phyloP scores from a whole-genome alignment of 2,329 filamentous ascomycete species.

The Colletotrichum limetticola region DNA sequence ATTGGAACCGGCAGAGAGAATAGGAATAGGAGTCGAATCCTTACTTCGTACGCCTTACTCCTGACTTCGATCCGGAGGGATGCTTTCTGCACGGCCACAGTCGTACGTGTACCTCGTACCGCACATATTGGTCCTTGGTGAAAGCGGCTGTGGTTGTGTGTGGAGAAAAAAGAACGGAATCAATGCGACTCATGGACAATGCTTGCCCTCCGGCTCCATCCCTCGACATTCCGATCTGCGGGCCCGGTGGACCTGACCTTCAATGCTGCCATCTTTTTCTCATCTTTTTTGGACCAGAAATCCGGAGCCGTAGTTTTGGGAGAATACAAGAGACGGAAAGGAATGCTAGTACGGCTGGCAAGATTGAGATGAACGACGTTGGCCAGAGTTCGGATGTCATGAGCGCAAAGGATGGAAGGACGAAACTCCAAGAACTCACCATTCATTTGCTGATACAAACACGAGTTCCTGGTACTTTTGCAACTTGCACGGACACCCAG shows the following conservation, averaged over 20 bases:
- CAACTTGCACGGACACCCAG: neutral
- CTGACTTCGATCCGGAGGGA: neutral
- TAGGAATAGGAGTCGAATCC: neutral
- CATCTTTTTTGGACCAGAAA: neutral
- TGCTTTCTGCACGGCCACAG: neutral
- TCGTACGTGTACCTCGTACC: neutral
- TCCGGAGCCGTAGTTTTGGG: neutral
- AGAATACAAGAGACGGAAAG: neutral
- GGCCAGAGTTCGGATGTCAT: neutral
- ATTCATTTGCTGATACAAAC: neutral
- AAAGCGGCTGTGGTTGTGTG: neutral
- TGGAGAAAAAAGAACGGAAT: neutral
- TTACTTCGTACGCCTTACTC: neutral
- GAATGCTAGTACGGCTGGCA: neutral
- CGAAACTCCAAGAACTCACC: neutral
- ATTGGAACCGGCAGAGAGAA: neutral
- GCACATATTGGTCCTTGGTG: neutral
- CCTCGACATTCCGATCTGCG: slow-evolving; percentile 23
- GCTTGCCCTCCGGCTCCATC: slow-evolving; percentile 1
- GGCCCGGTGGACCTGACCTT: slow-evolving; percentile 13
- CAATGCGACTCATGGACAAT: slow-evolving; percentile 9
- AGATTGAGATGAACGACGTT: slow-evolving; percentile 19
- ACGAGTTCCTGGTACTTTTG: neutral
- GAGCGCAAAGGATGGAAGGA: neutral
- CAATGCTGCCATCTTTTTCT: neutral